These are phyloP conservation scores for Aspergillus sp. DNA, from an alignment of 2,329 filamentous ascomycete species.

Conservation along the genomic window DNA sequence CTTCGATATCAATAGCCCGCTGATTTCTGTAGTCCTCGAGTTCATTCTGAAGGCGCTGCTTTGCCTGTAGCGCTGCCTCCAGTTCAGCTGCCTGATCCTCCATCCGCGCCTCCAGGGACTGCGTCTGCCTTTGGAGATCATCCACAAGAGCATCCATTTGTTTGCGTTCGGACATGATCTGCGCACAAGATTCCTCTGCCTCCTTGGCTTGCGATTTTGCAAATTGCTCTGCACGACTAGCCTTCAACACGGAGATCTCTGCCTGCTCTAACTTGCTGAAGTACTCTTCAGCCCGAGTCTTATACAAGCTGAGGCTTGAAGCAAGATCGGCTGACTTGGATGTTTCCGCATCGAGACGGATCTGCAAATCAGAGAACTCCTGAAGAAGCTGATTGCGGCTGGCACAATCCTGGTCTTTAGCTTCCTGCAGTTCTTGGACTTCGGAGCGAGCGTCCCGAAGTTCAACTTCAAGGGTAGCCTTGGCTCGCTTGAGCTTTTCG, in stretches of 20 bases:
- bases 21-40: slow-evolving; percentile 96
- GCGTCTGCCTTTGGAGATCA: slow-evolving; percentile 84
- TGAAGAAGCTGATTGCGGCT: slow-evolving; percentile 84
- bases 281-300: slow-evolving; percentile 89
- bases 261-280: slow-evolving; percentile 96
- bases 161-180: slow-evolving; percentile 87
- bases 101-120: slow-evolving; percentile 83
- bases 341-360: slow-evolving; percentile 82
- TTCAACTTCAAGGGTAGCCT: slow-evolving; percentile 77
- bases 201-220: slow-evolving; percentile 86
- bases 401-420: slow-evolving; percentile 82
- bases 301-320: slow-evolving; percentile 83
- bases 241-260: slow-evolving; percentile 92
- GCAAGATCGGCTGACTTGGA: slow-evolving; percentile 81
- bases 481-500: slow-evolving; percentile 80
- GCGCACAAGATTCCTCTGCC: slow-evolving; percentile 84
- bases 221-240: slow-evolving; percentile 87
- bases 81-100: slow-evolving; percentile 91
- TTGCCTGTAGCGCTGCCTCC: slow-evolving; percentile 78
- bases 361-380: slow-evolving; percentile 91
- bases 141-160: slow-evolving; percentile 85
- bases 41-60: slow-evolving; percentile 93
- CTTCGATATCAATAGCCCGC: slow-evolving; percentile 91
- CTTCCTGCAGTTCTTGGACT: slow-evolving; percentile 72
- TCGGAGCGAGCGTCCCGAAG: slow-evolving; percentile 81